Evolutionary conservation across 2,329 filamentous ascomycete genomes (phyloP).

Genomic region (Aspergillus novofumigatus): DNA sequence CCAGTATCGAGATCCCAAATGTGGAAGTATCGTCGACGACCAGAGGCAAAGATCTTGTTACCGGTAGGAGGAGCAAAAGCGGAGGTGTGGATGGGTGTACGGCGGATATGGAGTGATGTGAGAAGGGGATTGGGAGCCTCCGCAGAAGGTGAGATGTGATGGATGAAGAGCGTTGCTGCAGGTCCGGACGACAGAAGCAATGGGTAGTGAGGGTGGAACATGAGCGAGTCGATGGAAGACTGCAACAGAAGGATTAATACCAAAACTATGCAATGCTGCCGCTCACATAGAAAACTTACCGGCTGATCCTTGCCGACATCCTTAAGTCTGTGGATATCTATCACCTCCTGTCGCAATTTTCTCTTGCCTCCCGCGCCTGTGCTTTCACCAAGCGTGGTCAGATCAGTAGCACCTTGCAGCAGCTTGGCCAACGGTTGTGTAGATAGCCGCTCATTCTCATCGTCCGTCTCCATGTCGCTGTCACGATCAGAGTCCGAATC

Average conservation of each 20-base stretch:
- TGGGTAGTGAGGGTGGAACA: constrained; percentile 84
- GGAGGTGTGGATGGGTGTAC: constrained; percentile 78
- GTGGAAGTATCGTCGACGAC: constrained; percentile 87
- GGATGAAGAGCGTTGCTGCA: constrained; percentile 78
- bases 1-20: constrained; percentile 86
- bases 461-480: constrained; percentile 53
- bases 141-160: constrained; percentile 76
- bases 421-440: constrained; percentile 74
- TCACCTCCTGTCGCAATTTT: constrained; percentile 77
- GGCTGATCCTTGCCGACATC: constrained; percentile 77
- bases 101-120: constrained; percentile 81
- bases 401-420: constrained; percentile 67
- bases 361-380: constrained; percentile 54
- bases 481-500: constrained; percentile 43
- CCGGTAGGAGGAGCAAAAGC: constrained; percentile 71
- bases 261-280: not conserved
- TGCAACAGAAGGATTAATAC: constrained; percentile 13
- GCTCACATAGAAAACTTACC: constrained; percentile 35
- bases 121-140: constrained; percentile 81
- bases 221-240: constrained; percentile 74
- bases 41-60: constrained; percentile 80
- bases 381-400: constrained; percentile 52
- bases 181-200: constrained; percentile 86
- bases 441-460: constrained; percentile 59
- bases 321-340: constrained; percentile 85